Conservation (phyloP, 1,284 basidiomycete genomes). For the Cutaneotrichosporon mucoides region DNA sequence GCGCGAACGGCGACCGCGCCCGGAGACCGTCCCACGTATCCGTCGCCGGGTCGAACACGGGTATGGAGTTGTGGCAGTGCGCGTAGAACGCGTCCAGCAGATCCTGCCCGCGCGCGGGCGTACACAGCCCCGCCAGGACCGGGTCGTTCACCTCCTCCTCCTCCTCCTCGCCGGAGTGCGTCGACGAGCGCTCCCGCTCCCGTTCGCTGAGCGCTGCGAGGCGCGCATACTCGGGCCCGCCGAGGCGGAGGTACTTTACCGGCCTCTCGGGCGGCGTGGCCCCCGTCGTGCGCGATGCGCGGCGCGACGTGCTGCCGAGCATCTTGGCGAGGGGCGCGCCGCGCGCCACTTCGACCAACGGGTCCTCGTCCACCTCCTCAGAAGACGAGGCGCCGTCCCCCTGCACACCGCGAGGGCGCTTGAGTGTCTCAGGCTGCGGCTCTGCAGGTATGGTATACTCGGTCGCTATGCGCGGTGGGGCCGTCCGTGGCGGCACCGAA, state of each 20-base stretch:
- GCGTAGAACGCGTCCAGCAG: slow-evolving; percentile 70
- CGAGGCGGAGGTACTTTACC: background rate
- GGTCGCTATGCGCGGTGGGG: too few species aligned
- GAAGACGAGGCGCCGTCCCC: background rate
- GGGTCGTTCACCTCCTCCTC: slow-evolving; percentile 16
- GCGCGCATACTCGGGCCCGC: background rate
- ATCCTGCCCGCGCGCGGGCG: slow-evolving; percentile 69
- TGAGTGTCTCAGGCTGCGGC: background rate
- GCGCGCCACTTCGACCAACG: background rate
- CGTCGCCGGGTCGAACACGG: slow-evolving; percentile 68
- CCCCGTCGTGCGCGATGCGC: too few species aligned
- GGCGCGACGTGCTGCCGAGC: background rate
- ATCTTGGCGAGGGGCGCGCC: slow-evolving; percentile 1
- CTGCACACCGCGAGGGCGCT: background rate
- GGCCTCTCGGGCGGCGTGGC: background rate
- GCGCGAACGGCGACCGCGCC: slow-evolving; percentile 31
- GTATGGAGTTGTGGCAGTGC: slow-evolving; percentile 77
- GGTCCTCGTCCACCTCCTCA: slow-evolving; percentile 6
- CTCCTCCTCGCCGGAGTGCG: background rate
- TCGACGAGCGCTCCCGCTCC: background rate
- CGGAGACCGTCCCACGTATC: slow-evolving; percentile 58
- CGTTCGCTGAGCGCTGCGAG: slow-evolving; percentile 11
- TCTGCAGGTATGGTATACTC: too few species aligned
- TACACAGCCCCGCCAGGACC: slow-evolving; percentile 57
- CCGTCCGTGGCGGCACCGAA: too few species aligned